Evolutionary conservation across 164 flowering plant species (phyloP).

Genomic region (Kalanchoe fedtschenkoi): DNA sequence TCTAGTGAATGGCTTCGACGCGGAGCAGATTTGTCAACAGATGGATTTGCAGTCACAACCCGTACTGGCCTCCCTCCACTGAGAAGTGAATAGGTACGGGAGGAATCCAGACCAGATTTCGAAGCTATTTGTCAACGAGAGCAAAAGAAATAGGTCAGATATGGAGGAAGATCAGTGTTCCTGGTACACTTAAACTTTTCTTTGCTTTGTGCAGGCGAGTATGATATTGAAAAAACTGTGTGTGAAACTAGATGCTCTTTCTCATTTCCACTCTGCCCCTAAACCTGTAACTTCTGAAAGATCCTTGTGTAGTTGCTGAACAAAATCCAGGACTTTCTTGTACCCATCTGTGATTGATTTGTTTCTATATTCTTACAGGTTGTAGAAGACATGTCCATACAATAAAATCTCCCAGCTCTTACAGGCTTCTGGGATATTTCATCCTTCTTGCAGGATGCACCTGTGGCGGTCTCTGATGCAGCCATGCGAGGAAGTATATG

Average conservation of each 20-base stretch:
- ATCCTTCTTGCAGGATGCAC: constrained; percentile 53
- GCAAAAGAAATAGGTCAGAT: constrained; percentile 64
- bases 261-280: constrained; percentile 92
- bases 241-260: constrained; percentile 83
- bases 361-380: constrained; percentile 31
- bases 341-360: background rate
- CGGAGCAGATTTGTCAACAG: constrained; percentile 96
- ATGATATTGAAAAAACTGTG: constrained; percentile 61
- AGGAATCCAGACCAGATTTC: constrained; percentile 38
- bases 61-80: constrained; percentile 29
- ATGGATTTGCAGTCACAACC: constrained; percentile 66
- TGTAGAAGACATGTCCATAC: constrained; percentile 85
- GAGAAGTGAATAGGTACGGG: constrained; percentile 43
- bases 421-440: constrained; percentile 7
- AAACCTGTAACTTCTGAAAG: constrained; percentile 60
- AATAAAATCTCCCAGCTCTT: constrained; percentile 80
- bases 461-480: constrained; percentile 91
- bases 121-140: constrained; percentile 25
- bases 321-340: background rate
- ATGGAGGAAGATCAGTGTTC: too few species aligned
- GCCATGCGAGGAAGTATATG: constrained; percentile 91
- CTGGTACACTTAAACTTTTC: background rate
- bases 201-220: constrained; percentile 44
- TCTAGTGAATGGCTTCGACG: constrained; percentile 61
- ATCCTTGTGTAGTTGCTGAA: background rate